Evolutionary conservation across 2,329 filamentous ascomycete species (phyloP), one percentile per base, ranked within the genome.

Genomic region (Microsporum audouinii): DNA sequence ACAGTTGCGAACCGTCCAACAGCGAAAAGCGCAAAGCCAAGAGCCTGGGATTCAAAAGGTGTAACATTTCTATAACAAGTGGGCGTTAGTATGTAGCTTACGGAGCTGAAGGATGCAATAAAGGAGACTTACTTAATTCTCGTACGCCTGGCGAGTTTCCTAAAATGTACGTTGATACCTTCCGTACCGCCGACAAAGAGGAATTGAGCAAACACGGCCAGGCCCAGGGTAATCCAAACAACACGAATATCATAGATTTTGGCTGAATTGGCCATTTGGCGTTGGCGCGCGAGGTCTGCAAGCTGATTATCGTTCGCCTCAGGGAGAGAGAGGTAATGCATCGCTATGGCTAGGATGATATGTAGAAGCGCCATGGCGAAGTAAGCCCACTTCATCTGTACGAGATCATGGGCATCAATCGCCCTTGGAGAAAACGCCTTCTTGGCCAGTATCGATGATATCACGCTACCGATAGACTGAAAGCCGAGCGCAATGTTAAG

Each of bases 371-470:
- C 78, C 61, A 86, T 85, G 5, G 82, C 84, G 2, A 86, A 78
- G 63, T 86, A 86, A 0, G 83, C 79, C 82, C 83, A 86, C 68
- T 86, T 84, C 0, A 84, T 82, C 60, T 83, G 78, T 61, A 85
- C 80, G 31, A 86, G 69, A 7, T 77, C 79, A 0, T 78, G 74
- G 0, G 80, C 79, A 61, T 80, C 73, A 3, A 69, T 69, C 1
- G 77, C 73, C n/a, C 71, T 69, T 39, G 75, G 77, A 71, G 85
- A 84, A 33, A 86, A 76, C 0, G 83, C 82, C 60, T 80, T 80
- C 61, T 80, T 76, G 2, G 83, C 83, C 39, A 86, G 75, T 1
- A 85, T 74, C 1, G 83, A 83, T 0, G 83, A 84, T 8, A 84
- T 71, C 5, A 85, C 77, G 43, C 77, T 83, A 5, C 83, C 84